Evolutionary conservation across 164 flowering plant genomes (phyloP), one percentile per base, ranked within the genome.

Genomic region (Umbilicus rupestris): DNA sequence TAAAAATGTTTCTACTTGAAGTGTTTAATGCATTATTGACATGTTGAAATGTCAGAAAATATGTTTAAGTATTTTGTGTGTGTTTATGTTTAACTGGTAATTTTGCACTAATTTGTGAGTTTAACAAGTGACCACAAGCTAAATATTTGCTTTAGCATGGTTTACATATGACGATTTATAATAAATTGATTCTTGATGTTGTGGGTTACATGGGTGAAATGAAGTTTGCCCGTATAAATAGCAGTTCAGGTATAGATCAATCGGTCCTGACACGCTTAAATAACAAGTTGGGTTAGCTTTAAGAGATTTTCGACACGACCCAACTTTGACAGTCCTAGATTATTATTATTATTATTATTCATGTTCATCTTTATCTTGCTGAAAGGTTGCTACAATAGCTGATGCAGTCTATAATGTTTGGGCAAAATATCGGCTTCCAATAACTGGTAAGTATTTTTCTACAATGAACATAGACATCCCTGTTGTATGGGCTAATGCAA

Each of bases 381-480:
- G 19, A 31, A 81, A 86, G 88, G 68, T 84, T 70, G 83, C 81
- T 49, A 80, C 71, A 46, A 69, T 86, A 68, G 85, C 88, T 45
- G 85, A 81, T 73, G 74, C 80, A 0, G 70, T 84, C 15, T 86
- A 86, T 73, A 81, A 80, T 58, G 77, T 82, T 37, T 86, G 90
- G 90, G 90, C 90, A 60, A 84, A 80, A 78, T 84, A 84, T 66
- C 90, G 88, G 69, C 86, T 84, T 64, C 88, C 78, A 72, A 22
- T 86, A 20, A 86, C 90, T 62, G 90, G 90, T 86, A 70, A 24
- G 24, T 62, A 2, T 66, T 39, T 37, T 66, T 33, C 16, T 11
- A 45, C 11, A 22, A 11, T 30, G 14, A 44, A 64, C 44, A 60
- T 14, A 49, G 59, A n/a, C 7, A 66, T 45, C 62, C 30, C 67